Evolutionary conservation across 441 rosid species (phyloP), one percentile per base, ranked within the genome.

Genomic region (Adansonia grandidieri): DNA sequence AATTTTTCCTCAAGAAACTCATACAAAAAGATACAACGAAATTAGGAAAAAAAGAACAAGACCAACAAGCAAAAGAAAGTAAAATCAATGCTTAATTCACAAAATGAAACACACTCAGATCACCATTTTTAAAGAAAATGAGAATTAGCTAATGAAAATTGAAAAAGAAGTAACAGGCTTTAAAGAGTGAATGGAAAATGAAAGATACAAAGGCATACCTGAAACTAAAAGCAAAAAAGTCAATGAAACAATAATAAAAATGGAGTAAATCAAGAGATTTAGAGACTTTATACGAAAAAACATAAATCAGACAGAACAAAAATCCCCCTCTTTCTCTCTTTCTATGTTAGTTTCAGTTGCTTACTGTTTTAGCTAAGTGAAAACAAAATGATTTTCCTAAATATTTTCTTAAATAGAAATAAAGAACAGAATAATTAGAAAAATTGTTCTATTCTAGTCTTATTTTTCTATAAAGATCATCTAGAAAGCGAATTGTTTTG

Each of bases 101-200:
- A 65, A 37, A 65, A 65, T 40, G 8, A 84, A 71, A 13, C 75
- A 77, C 32, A 83, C 84, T 85, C 81, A 81, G 76, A 82, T 79
- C 84, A 77, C 47, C 76, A 73, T 68, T 79, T 22, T 4, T 20
- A 71, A 71, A 19, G 64, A 80, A 66, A 80, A 79, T 20, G 80
- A 77, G 83, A 84, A 81, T 85, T 89, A 89, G 87, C 90, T 89
- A 70, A 57, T 37, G 47, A 54, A 64, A 69, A 22, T 76, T 61
- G 76, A 45, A 56, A 24, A 24, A 24, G 28, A 24, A 24, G 28
- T 24, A 24, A 24, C 8, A 20, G 73, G 57, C n/a, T 28, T 77
- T 24, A 14, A 62, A 42, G 20, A 45, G 48, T 56, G 63, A 48
- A 37, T 11, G 15, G 61, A 24, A 58, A 58, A 82, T 4, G 60